These are phyloP conservation scores for Eucalyptus pauciflora DNA, from an alignment of 345 rosid species.

Conservation along the genomic window DNA sequence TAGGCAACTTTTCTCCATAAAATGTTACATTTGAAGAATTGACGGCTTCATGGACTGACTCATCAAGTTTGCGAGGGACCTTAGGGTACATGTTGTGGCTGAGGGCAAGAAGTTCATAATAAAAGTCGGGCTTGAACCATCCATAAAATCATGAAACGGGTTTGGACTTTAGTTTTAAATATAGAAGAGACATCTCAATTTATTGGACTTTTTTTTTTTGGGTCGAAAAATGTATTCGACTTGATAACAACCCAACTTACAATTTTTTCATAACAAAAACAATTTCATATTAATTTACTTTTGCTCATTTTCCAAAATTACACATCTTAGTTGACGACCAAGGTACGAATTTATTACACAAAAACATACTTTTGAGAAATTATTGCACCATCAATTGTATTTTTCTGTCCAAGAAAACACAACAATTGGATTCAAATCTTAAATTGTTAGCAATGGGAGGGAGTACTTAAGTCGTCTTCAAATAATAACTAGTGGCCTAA, in stretches of 20 bases:
- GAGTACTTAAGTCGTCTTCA: not conserved
- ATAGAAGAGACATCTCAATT: too few relatives aligned
- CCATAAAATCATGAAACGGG: not conserved
- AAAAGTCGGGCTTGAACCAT: too few relatives aligned
- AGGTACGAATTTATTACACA: too few relatives aligned
- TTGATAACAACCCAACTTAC: not conserved
- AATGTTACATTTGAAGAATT: accelerated
- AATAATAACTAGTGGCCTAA: too few relatives aligned
- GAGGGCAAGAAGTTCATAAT: not conserved
- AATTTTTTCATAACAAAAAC: not conserved
- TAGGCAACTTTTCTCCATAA: not conserved
- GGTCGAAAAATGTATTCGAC: not conserved
- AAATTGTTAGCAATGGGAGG: not conserved
- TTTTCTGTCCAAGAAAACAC: not conserved
- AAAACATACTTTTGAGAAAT: too few relatives aligned
- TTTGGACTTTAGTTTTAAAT: not conserved
- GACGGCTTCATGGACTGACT: accelerated
- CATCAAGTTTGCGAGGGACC: accelerated
- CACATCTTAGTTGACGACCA: not conserved
- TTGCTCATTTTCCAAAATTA: too few relatives aligned
- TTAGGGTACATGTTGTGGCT: not conserved
- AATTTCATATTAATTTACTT: too few relatives aligned
- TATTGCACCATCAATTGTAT: too few relatives aligned
- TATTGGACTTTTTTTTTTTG: not conserved
- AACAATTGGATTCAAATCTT: not conserved